phyloP scores from a whole-genome alignment of 306 rosid species.

The Castanea sativa region DNA sequence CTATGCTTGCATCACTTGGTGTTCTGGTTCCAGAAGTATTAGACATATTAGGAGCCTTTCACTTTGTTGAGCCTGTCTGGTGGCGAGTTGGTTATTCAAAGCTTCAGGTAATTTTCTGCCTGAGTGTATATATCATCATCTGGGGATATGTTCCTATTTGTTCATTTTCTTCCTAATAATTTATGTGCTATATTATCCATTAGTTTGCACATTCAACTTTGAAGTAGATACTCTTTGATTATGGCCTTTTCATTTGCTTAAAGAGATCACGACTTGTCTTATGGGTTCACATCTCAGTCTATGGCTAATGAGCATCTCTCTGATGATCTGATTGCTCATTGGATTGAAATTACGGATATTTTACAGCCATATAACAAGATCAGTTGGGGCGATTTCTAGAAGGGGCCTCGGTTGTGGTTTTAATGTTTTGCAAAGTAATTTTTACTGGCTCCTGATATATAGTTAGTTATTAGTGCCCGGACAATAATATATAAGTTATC shows the following conservation, averaged over 20 bases:
- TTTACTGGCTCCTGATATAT: not conserved
- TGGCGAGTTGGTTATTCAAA: constrained; percentile 98
- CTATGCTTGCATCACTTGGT: constrained; percentile 90
- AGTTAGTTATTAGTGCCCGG: not conserved
- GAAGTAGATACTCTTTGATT: constrained; percentile 7
- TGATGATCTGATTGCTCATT: not conserved
- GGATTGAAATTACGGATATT: not conserved
- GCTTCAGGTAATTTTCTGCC: constrained; percentile 54
- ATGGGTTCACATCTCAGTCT: not conserved
- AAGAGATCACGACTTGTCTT: not conserved
- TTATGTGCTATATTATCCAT: constrained; percentile 7
- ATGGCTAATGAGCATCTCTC: not conserved
- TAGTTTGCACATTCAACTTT: constrained; percentile 14
- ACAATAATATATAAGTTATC: not conserved
- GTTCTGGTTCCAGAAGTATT: constrained; percentile 81
- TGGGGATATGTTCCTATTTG: not conserved
- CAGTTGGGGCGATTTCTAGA: not conserved
- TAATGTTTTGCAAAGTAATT: not conserved
- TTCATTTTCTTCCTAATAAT: not conserved
- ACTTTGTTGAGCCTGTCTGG: constrained; percentile 94
- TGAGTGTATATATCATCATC: constrained; percentile 2
- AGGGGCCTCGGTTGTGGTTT: not conserved
- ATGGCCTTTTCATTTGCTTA: constrained; percentile 10
- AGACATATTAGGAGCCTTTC: constrained; percentile 70
- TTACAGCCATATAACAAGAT: not conserved